Conservation (phyloP, 1,284 basidiomycete genomes). For the Fistulina hepatica region DNA sequence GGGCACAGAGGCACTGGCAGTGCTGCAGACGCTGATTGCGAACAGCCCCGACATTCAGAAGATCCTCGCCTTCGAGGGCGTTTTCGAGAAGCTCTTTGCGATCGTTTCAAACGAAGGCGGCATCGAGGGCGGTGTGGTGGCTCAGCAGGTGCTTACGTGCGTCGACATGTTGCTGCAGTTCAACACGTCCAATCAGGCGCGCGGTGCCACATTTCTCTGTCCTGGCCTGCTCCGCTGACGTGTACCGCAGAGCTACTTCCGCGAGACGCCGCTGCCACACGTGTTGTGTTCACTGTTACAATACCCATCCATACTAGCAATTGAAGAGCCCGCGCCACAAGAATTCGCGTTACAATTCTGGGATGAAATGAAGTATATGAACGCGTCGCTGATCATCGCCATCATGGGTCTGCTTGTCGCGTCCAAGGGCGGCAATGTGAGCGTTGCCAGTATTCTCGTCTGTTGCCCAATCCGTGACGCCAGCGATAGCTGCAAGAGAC, state of each 20-base stretch:
- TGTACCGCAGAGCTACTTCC: conserved; percentile 82
- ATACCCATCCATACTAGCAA: conserved; percentile 65
- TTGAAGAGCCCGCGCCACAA: conserved; percentile 67
- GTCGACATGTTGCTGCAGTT: conserved; percentile 81
- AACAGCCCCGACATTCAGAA: conserved; percentile 95
- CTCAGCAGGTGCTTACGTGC: conserved; percentile 79
- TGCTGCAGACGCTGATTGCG: conserved; percentile 73
- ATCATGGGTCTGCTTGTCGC: conserved; percentile 70
- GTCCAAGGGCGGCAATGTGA: conserved; percentile 60
- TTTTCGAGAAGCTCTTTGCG: conserved; percentile 91
- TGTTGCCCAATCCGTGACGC: conserved; percentile 3
- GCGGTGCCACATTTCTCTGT: conserved; percentile 15
- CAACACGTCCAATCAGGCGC: conserved; percentile 91
- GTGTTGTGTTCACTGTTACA: conserved; percentile 76
- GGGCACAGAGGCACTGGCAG: conserved; percentile 63
- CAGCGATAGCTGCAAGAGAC: conserved; percentile 41
- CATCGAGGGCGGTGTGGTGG: conserved; percentile 82
- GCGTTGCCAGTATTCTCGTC: conserved; percentile 18
- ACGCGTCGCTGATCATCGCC: conserved; percentile 68
- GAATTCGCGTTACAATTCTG: conserved; percentile 95
- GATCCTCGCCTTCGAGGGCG: conserved; percentile 93
- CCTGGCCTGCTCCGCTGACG: conserved; percentile 9
- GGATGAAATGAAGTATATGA: conserved; percentile 82
- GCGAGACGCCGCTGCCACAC: conserved; percentile 81
- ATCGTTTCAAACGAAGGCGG: conserved; percentile 85